phyloP scores from a whole-genome alignment of 129 eudicot genomes.

The Logfia minima region DNA sequence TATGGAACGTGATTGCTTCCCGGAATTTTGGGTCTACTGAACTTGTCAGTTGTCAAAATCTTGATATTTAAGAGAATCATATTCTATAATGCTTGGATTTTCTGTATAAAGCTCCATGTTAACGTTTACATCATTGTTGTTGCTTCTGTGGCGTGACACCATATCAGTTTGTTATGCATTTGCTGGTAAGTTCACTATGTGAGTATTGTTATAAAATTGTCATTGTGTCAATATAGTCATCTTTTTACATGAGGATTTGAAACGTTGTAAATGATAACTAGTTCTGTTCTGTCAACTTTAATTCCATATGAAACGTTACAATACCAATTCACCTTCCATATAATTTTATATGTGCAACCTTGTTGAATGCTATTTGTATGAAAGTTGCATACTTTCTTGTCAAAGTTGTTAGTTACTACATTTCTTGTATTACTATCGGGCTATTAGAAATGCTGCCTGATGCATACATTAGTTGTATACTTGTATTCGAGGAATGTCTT shows the following conservation, averaged over 20 bases:
- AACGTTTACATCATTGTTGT: not conserved
- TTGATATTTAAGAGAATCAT: conserved; percentile 48
- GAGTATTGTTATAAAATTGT: not conserved
- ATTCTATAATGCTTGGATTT: not conserved
- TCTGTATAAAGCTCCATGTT: not conserved
- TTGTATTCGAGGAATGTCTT: no score
- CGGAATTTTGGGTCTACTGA: conserved; percentile 66
- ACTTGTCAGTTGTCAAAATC: conserved; percentile 90
- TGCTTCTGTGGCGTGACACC: not conserved
- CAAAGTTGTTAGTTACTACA: no score
- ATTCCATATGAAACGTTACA: not conserved
- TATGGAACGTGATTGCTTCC: conserved; percentile 76
- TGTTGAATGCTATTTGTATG: no score
- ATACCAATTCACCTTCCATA: not conserved
- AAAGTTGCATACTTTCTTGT: no score
- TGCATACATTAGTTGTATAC: no score
- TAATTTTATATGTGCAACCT: no score
- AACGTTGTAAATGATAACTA: conserved; percentile 17
- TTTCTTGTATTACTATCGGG: no score
- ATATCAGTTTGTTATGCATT: not conserved
- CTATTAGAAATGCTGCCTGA: no score
- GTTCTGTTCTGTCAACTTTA: conserved; percentile 2
- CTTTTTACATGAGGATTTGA: conserved; percentile 11
- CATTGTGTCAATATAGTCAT: not conserved
- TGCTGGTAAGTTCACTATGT: conserved; percentile 12